Evolutionary conservation across 164 flowering plant genomes (phyloP).

Genomic region (Dillenia suffruticosa): DNA sequence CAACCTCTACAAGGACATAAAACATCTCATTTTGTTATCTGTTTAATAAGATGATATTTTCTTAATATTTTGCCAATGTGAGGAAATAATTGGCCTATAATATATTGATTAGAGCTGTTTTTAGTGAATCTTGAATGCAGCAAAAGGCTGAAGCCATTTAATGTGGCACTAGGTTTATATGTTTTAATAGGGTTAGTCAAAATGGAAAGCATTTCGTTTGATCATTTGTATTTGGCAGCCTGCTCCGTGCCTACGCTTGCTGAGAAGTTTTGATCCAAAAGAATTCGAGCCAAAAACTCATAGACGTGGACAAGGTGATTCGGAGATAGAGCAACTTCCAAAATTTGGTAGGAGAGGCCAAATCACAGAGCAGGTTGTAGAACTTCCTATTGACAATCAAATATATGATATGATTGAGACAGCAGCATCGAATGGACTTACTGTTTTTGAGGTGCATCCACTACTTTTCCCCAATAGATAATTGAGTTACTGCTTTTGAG

Average conservation of each 20-base stretch:
- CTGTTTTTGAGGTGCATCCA: slow-evolving; percentile 46
- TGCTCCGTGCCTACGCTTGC: slow-evolving; percentile 56
- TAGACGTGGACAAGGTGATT: slow-evolving; percentile 32
- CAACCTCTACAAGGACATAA: too few relatives aligned
- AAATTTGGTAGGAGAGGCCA: slow-evolving; percentile 44
- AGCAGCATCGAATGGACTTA: slow-evolving; percentile 66
- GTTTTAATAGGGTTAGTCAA: too few relatives aligned
- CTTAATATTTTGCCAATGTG: too few relatives aligned
- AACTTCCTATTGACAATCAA: slow-evolving; percentile 84
- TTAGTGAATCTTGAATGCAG: too few relatives aligned
- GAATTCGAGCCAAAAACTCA: slow-evolving; percentile 36
- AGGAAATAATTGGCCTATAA: too few relatives aligned
- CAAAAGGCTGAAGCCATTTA: too few relatives aligned
- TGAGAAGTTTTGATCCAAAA: slow-evolving; percentile 48
- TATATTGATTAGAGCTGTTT: too few relatives aligned
- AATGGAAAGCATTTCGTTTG: too few relatives aligned
- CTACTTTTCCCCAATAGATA: background rate
- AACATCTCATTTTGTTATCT: too few relatives aligned
- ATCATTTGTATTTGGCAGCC: slow-evolving; percentile 36
- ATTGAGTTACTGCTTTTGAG: too few relatives aligned
- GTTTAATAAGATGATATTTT: too few relatives aligned
- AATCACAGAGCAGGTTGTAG: slow-evolving; percentile 64
- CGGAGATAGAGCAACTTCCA: slow-evolving; percentile 26
- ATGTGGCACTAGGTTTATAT: too few relatives aligned
- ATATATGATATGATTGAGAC: slow-evolving; percentile 79